phyloP scores from a whole-genome alignment of 2,329 filamentous ascomycete species.

The Stachybotrys elegans region DNA sequence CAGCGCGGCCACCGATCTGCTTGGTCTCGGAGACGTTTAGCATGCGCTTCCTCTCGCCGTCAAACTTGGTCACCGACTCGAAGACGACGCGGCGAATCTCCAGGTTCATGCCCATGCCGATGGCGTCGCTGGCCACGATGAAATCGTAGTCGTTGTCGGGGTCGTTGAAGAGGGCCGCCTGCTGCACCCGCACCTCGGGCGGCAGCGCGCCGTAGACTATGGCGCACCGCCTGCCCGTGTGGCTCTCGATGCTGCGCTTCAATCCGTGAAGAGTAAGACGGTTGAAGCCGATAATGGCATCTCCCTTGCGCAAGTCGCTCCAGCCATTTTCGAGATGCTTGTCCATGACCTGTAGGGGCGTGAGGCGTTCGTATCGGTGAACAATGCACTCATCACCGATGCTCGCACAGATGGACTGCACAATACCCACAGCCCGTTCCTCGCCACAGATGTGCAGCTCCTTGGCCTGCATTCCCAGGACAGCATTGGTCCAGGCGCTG shows the following conservation, averaged over 20 bases:
- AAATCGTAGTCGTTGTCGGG: conserved; percentile 94
- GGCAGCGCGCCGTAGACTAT: conserved; percentile 91
- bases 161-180: conserved; percentile 91
- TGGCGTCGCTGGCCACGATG: conserved; percentile 88
- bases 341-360: conserved; percentile 63
- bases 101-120: conserved; percentile 95
- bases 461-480: conserved; percentile 79
- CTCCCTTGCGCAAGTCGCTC: conserved; percentile 72
- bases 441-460: conserved; percentile 95
- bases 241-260: conserved; percentile 70
- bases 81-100: conserved; percentile 90
- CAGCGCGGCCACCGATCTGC: conserved; percentile 90
- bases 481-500: conserved; percentile 90
- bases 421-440: conserved; percentile 71
- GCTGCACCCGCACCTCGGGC: conserved; percentile 86
- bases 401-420: conserved; percentile 70
- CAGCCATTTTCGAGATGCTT: conserved; percentile 60
- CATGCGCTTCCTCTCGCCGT: conserved; percentile 51
- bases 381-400: conserved; percentile 80
- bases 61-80: conserved; percentile 68
- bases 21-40: conserved; percentile 77
- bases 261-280: conserved; percentile 75
- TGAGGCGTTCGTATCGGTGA: conserved; percentile 79
- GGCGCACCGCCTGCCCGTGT: conserved; percentile 75
- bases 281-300: conserved; percentile 85